Conservation (phyloP, 208 protist genomes). For the Zelonia costaricensis region DNA sequence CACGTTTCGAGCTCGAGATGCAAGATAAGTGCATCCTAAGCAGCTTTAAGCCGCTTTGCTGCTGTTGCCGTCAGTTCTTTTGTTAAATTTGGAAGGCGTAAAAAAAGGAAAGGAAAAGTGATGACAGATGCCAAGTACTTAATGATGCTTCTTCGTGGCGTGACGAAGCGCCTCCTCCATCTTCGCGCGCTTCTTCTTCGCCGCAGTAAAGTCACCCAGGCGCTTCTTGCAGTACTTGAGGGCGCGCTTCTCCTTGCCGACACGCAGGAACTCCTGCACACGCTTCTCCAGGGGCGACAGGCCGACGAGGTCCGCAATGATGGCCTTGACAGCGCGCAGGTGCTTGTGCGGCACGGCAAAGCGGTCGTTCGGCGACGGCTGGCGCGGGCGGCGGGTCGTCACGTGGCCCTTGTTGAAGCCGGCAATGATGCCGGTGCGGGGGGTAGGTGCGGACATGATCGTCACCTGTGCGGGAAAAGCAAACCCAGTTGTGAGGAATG, state of each 20-base stretch:
- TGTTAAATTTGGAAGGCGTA: conserved; percentile 18
- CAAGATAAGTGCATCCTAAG: no score
- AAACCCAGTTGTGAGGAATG: no score
- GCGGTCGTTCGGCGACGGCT: conserved; percentile 78
- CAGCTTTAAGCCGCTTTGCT: no score
- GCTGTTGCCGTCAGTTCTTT: neutral
- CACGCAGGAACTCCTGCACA: conserved; percentile 93
- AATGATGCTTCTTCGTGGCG: conserved; percentile 70
- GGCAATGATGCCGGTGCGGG: conserved; percentile 89
- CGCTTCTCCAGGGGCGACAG: conserved; percentile 93
- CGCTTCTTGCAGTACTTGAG: conserved; percentile 95
- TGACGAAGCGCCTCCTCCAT: conserved; percentile 91
- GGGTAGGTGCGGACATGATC: conserved; percentile 63
- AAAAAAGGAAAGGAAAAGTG: conserved; percentile 32
- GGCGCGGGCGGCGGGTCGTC: conserved; percentile 84
- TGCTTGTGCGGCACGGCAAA: conserved; percentile 88
- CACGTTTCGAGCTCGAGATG: no score
- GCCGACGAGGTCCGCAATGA: conserved; percentile 91
- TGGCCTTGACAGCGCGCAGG: conserved; percentile 90
- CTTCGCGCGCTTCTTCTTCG: conserved; percentile 93
- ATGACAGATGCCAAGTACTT: conserved; percentile 7
- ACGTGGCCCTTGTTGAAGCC: conserved; percentile 94
- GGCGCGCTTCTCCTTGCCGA: conserved; percentile 95
- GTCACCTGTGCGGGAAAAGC: conserved; percentile 26
- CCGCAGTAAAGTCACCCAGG: conserved; percentile 86